These are phyloP conservation scores for Skeletonema menzelii DNA, from an alignment of 108 stramenopile genomes.

Conservation along the genomic window DNA sequence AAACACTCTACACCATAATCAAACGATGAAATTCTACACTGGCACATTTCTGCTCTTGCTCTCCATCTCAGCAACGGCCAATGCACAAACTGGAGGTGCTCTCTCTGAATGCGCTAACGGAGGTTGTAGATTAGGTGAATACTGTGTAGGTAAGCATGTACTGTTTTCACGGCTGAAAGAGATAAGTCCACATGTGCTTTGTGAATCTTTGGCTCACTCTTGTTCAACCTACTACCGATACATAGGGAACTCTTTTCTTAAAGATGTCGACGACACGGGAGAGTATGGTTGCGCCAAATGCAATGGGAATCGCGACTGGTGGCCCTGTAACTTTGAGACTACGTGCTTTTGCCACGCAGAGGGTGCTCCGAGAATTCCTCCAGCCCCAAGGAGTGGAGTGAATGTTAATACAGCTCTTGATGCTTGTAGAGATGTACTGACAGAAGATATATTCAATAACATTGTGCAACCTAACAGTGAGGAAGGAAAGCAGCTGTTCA, in stretches of 20 bases:
- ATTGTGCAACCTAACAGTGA: slow-evolving; percentile 29
- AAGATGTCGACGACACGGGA: neutral
- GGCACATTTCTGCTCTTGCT: neutral
- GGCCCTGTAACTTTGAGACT: slow-evolving; percentile 53
- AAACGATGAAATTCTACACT: neutral
- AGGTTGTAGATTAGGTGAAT: slow-evolving; percentile 34
- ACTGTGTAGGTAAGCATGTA: slow-evolving; percentile 18
- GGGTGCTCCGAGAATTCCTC: slow-evolving; percentile 31
- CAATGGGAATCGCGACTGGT: slow-evolving; percentile 30
- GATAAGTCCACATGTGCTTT: too few relatives aligned
- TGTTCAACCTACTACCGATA: slow-evolving; percentile 9
- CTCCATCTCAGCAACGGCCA: neutral
- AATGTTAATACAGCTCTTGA: slow-evolving; percentile 23
- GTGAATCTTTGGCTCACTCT: too few relatives aligned
- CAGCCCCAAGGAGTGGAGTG: slow-evolving; percentile 30
- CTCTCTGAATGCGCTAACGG: slow-evolving; percentile 43
- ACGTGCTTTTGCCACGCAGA: slow-evolving; percentile 31
- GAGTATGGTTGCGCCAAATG: slow-evolving; percentile 31
- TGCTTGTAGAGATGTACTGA: slow-evolving; percentile 31
- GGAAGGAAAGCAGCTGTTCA: slow-evolving; percentile 23
- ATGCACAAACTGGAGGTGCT: slow-evolving; percentile 12
- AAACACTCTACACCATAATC: too few relatives aligned
- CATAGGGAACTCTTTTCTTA: neutral
- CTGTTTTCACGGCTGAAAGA: too few relatives aligned
- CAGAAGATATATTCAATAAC: slow-evolving; percentile 30